Conservation (phyloP, 805 yeast genomes). For the Candida koratica region DNA sequence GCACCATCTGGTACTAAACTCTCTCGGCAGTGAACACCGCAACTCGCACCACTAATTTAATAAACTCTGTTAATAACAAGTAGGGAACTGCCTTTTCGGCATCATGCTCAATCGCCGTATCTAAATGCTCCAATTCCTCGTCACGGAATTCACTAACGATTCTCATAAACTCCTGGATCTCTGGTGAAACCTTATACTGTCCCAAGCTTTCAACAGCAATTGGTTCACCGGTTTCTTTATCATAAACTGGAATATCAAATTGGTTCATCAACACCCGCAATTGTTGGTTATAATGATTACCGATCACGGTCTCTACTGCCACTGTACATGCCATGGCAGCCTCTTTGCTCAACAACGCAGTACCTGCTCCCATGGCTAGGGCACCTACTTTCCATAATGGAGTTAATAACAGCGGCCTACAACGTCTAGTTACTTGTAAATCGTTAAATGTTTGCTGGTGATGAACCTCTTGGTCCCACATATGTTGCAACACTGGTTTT, state of each 20-base stretch:
- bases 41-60: constrained; percentile 75
- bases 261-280: constrained; percentile 70
- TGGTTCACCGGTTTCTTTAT: constrained; percentile 31
- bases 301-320: constrained; percentile 97
- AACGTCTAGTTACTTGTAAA: constrained; percentile 71
- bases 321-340: constrained; percentile 99
- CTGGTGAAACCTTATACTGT: constrained; percentile 43
- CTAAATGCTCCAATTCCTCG: constrained; percentile 91
- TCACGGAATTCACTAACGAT: constrained; percentile 78
- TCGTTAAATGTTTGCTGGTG: constrained; percentile 84
- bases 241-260: constrained; percentile 45
- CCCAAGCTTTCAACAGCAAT: constrained; percentile 22
- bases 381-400: constrained; percentile 96
- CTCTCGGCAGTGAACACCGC: constrained; percentile 93
- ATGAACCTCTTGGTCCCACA: constrained; percentile 97
- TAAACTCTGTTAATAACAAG: constrained; percentile 79
- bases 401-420: constrained; percentile 86
- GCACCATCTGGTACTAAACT: too few species aligned
- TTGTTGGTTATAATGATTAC: constrained; percentile 91
- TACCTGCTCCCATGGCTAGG: constrained; percentile 75
- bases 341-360: constrained; percentile 84
- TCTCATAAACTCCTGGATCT: constrained; percentile 53
- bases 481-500: constrained; percentile 78
- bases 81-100: constrained; percentile 93
- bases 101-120: constrained; percentile 89